Base-by-base conservation (phyloP, 1,139 yeast species). In the Scheffersomyces illinoinensis region DNA sequence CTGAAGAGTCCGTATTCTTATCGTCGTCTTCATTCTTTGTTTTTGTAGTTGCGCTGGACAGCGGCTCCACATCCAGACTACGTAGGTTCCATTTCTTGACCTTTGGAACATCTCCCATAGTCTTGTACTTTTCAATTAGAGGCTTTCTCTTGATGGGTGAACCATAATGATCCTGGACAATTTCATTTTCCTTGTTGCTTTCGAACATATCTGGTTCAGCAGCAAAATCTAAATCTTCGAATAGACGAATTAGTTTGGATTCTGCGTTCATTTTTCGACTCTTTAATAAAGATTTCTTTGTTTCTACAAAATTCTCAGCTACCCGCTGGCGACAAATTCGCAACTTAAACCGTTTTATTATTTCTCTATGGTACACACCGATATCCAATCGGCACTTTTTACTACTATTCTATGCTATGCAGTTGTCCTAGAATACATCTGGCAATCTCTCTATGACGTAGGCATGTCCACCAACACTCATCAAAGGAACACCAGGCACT, bases 381-480 rank as follows among this genome's bases (percentile, higher is more conserved):
- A 18, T 48, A 47, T 59, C 57, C 58, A 56, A 24, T 60, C 61
- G 54, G 61, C 58, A 14, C 24, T 24, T 26, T 17, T 33, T 33
- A 33, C 33, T 33, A 14, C 17, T 33, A 33, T 33, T 14, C 14
- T 33, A 33, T 33, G 43, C 52, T 50, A 54, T 23, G 47, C 23
- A 23, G 39, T 53, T 48, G 17, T 18, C 51, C 72, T 80, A 93
- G 71, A 93, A 93, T 20, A 91, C 97, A 72, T 93, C 98, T 1
- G 99, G 99, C 59, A 95, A 83, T 71, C 98, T 85, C 74, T 95
- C 99, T 64, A 95, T 89, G 51, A 91, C 97, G 73, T 93, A 95
- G 2, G 93, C 81, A 71, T 92, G 97, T 2, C 91, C 91, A 54
- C 98, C 99, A 19, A 95, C 99, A 74, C 97, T 92, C 95, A 95